phyloP scores from a whole-genome alignment of 305 asterid genomes.

The Fraxinus dipetala region DNA sequence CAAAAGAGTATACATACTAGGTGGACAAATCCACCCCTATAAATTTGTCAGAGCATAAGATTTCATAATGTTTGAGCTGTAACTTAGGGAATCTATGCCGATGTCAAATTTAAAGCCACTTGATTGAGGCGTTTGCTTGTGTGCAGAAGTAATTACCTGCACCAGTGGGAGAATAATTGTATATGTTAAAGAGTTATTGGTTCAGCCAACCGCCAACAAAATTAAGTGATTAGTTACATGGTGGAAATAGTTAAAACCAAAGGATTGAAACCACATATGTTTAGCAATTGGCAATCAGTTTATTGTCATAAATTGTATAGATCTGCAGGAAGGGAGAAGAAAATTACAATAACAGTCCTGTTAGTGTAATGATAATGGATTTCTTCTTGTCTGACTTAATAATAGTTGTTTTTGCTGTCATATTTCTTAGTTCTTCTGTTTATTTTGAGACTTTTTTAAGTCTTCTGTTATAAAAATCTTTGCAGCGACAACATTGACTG shows the following conservation, averaged over 20 bases:
- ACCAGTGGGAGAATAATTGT: background rate
- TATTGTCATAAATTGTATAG: background rate
- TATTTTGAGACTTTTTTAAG: constrained; percentile 4
- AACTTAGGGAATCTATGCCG: background rate
- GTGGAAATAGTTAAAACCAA: background rate
- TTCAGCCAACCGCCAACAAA: background rate
- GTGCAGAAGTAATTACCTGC: background rate
- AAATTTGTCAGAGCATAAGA: background rate
- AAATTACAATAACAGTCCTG: background rate
- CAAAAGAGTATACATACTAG: background rate
- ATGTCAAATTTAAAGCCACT: background rate
- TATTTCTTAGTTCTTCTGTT: background rate
- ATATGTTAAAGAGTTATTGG: background rate
- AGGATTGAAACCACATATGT: background rate
- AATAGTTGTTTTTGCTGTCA: background rate
- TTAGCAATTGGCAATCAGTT: background rate
- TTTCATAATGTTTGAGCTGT: background rate
- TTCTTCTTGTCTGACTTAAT: constrained; percentile 10
- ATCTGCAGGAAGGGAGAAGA: background rate
- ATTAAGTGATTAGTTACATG: background rate
- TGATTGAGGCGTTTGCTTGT: background rate
- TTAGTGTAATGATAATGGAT: background rate
- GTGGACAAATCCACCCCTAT: background rate
- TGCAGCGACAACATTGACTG: constrained; percentile 60
- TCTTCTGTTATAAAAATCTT: constrained; percentile 12